Evolutionary conservation across 2,329 filamentous ascomycete genomes (phyloP).

Genomic region (Talaromyces funiculosus): DNA sequence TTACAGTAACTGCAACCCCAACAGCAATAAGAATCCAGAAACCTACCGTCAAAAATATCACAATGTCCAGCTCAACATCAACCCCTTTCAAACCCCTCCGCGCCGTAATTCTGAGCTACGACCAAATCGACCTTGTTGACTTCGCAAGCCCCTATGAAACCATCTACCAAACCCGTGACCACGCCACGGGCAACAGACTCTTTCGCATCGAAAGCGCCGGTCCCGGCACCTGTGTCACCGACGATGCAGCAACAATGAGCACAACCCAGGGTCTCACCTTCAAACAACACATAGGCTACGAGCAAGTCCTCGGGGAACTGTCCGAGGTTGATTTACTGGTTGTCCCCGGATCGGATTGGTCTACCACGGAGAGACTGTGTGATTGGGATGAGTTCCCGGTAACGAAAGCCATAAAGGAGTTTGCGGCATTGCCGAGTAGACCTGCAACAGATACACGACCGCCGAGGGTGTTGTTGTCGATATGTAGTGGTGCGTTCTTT

Average conservation of each 20-base stretch:
- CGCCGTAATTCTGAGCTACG: conserved; percentile 1
- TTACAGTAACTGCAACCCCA: not conserved
- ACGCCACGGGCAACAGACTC: not conserved
- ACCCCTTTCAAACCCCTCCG: not conserved
- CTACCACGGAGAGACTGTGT: not conserved
- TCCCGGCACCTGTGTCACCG: not conserved
- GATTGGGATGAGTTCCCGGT: not conserved
- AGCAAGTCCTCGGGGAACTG: not conserved
- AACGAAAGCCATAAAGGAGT: not conserved
- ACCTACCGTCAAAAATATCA: not conserved
- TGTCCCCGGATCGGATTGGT: not conserved
- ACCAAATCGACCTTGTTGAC: conserved; percentile 7
- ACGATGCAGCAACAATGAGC: not conserved
- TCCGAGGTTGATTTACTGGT: not conserved
- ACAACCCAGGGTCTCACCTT: not conserved
- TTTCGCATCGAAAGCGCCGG: not conserved
- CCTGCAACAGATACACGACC: not conserved
- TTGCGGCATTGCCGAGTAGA: not conserved
- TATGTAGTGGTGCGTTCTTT: conserved; percentile 8
- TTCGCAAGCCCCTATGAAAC: conserved; percentile 7
- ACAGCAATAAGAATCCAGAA: too few species aligned
- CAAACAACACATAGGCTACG: not conserved
- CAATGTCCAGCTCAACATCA: not conserved
- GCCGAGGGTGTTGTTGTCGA: conserved; percentile 4
- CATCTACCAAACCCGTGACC: conserved; percentile 2